Conservation (phyloP, 192 early-diverging fungal species). For the Backusella macrospora region DNA sequence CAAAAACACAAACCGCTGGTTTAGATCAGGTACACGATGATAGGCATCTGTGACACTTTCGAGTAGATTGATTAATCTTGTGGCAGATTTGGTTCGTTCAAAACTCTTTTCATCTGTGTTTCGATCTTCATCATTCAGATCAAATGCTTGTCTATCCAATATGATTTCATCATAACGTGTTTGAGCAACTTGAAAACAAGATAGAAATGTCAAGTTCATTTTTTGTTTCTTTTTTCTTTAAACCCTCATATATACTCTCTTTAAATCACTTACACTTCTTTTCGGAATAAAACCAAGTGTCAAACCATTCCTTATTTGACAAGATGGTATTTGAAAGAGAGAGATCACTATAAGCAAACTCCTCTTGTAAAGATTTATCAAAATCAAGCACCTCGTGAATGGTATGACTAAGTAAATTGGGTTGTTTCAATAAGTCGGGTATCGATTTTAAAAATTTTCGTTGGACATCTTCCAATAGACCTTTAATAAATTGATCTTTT, state of each 20-base stretch:
- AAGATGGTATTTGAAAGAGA: slow-evolving; percentile 46
- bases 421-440: slow-evolving; percentile 51
- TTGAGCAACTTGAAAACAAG: slow-evolving; percentile 57
- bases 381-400: slow-evolving; percentile 67
- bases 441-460: slow-evolving; percentile 62
- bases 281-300: slow-evolving; percentile 72
- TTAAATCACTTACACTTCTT: slow-evolving; percentile 53
- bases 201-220: too few species aligned
- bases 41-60: slow-evolving; percentile 68
- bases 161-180: slow-evolving; percentile 67
- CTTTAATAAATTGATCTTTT: slow-evolving; percentile 70
- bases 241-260: neutral
- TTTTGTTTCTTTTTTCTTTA: neutral
- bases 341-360: slow-evolving; percentile 54
- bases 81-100: slow-evolving; percentile 64
- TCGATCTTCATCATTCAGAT: slow-evolving; percentile 47
- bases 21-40: slow-evolving; percentile 56
- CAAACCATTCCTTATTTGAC: slow-evolving; percentile 57
- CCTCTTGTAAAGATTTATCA: slow-evolving; percentile 67
- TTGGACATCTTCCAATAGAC: slow-evolving; percentile 54
- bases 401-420: slow-evolving; percentile 66
- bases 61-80: slow-evolving; percentile 59
- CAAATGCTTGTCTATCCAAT: slow-evolving; percentile 61
- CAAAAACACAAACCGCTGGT: slow-evolving; percentile 59
- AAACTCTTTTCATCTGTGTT: slow-evolving; percentile 25